Conservation (phyloP, 2,329 filamentous ascomycete genomes). For the Nemania bipapillata region DNA sequence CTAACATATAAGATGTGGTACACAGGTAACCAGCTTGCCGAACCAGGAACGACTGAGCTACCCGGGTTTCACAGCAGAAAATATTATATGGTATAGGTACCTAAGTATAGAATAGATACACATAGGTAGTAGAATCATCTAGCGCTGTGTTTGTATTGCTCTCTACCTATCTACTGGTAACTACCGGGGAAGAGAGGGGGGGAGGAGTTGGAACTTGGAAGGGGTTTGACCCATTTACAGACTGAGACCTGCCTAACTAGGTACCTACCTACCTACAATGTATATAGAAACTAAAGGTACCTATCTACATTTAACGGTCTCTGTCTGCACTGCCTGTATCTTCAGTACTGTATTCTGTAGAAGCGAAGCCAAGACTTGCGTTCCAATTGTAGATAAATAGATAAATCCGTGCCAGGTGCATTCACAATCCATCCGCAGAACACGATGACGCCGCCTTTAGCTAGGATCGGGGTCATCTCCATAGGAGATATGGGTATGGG, state of each 20-base stretch:
- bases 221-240: background rate
- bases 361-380: background rate
- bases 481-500: conserved; percentile 67
- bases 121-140: background rate
- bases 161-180: too few relatives aligned
- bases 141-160: too few relatives aligned
- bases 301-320: too few relatives aligned
- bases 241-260: background rate
- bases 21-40: too few relatives aligned
- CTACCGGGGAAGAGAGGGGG: too few relatives aligned
- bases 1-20: too few relatives aligned
- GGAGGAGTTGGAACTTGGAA: too few relatives aligned
- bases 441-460: conserved; percentile 43
- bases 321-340: too few relatives aligned
- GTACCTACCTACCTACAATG: background rate
- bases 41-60: too few relatives aligned
- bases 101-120: background rate
- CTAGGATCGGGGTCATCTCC: conserved; percentile 62
- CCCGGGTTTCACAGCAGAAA: too few relatives aligned
- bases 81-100: background rate
- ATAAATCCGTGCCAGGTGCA: background rate
- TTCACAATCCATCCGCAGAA: background rate
- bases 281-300: too few relatives aligned
- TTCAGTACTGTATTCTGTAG: background rate
- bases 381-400: too few relatives aligned